A percentile compares a stretch with the other conserved stretches of the same genome.
Evolutionary conservation across 352 stramenopile genomes (phyloP).

Genomic region (Globisporangium megalacanthum): DNA sequence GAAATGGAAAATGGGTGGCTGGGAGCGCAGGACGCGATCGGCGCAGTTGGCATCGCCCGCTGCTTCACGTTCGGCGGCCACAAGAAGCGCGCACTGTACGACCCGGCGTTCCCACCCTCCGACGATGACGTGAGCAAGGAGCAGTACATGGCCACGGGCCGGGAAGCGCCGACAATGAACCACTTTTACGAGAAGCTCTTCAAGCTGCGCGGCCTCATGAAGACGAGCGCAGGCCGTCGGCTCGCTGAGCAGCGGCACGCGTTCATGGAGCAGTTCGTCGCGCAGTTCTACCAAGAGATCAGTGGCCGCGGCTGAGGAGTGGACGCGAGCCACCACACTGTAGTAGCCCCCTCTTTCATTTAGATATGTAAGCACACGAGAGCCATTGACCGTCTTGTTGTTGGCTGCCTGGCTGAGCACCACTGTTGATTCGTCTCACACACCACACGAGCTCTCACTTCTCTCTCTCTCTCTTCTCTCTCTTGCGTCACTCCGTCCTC

Average conservation of each 20-base stretch:
- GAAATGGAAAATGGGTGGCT: no score
- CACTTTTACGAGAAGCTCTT: conserved; percentile 92
- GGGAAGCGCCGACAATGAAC: conserved; percentile 71
- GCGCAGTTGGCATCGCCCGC: conserved; percentile 86
- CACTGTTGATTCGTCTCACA: no score
- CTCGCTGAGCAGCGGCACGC: conserved; percentile 77
- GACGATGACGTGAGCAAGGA: conserved; percentile 63
- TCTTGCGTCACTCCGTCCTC: conserved; percentile 13
- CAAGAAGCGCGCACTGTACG: conserved; percentile 81
- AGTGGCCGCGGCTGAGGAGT: conserved; percentile 26
- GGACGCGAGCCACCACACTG: background rate
- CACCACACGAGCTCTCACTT: no score
- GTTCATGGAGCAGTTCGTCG: conserved; percentile 85
- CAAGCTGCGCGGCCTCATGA: conserved; percentile 85
- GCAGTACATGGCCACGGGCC: conserved; percentile 74
- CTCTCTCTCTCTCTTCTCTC: no score
- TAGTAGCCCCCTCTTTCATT: no score
- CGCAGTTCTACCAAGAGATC: conserved; percentile 79
- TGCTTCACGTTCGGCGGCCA: conserved; percentile 89
- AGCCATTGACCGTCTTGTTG: no score
- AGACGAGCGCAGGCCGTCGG: conserved; percentile 63
- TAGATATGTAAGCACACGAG: no score
- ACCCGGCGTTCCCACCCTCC: conserved; percentile 41
- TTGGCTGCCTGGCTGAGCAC: no score
- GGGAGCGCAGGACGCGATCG: conserved; percentile 71